phyloP scores from a whole-genome alignment of 805 yeast genomes.

The Yarrowia hollandica region DNA sequence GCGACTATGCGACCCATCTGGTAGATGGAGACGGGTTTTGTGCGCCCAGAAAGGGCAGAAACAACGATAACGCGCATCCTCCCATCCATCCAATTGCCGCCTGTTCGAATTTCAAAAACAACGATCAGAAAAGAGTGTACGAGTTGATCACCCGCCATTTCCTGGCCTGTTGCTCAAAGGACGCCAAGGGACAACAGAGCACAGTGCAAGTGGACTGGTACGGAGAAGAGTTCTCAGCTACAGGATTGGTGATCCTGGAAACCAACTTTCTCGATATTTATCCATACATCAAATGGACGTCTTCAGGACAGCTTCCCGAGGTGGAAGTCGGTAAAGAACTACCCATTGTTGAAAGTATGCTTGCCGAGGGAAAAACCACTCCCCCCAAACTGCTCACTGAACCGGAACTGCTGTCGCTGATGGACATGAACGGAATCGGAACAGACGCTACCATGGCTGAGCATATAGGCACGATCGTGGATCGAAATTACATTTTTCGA shows the following conservation, averaged over 20 bases:
- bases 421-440: slow-evolving; percentile 98
- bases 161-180: slow-evolving; percentile 87
- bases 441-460: slow-evolving; percentile 99
- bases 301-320: slow-evolving; percentile 60
- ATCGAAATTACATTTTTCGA: slow-evolving; percentile 64
- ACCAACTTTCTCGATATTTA: slow-evolving; percentile 79
- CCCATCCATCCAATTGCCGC: slow-evolving; percentile 84
- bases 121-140: slow-evolving; percentile 68
- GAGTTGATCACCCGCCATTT: slow-evolving; percentile 85
- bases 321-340: slow-evolving; percentile 60
- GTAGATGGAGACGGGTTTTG: slow-evolving; percentile 50
- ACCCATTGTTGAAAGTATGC: slow-evolving; percentile 54
- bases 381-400: slow-evolving; percentile 88
- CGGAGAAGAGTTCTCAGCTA: slow-evolving; percentile 64
- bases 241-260: slow-evolving; percentile 74
- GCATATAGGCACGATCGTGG: slow-evolving; percentile 78
- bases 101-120: slow-evolving; percentile 40
- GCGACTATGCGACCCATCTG: slow-evolving; percentile 57
- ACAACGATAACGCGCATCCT: slow-evolving; percentile 96
- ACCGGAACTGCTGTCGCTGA: slow-evolving; percentile 82
- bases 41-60: slow-evolving; percentile 76
- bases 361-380: slow-evolving; percentile 73
- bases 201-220: slow-evolving; percentile 74
- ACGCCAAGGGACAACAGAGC: slow-evolving; percentile 77
- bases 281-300: slow-evolving; percentile 75